Evolutionary conservation across 116 monocot genomes (phyloP).

Genomic region (Trichopus zeylanicus): DNA sequence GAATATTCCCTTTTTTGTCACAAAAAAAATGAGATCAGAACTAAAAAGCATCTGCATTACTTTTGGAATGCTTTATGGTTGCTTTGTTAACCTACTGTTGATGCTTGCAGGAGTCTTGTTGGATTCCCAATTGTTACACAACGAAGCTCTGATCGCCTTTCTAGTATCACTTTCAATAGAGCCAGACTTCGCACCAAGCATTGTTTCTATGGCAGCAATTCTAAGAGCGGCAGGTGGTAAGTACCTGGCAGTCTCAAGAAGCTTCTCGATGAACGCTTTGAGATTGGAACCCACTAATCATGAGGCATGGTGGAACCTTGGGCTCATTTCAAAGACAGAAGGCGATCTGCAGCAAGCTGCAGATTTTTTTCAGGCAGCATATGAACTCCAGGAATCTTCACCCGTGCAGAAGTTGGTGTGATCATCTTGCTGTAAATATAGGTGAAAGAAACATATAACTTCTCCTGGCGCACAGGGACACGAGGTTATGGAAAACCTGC

Average conservation of each 20-base stretch:
- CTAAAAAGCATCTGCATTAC: not conserved
- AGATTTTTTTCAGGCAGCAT: constrained; percentile 82
- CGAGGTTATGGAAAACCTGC: no score
- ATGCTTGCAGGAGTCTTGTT: constrained; percentile 41
- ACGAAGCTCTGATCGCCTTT: constrained; percentile 50
- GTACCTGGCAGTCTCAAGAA: constrained; percentile 46
- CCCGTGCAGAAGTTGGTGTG: constrained; percentile 39
- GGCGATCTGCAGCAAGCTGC: constrained; percentile 55
- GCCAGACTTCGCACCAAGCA: constrained; percentile 66
- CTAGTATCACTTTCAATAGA: constrained; percentile 52
- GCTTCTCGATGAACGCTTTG: constrained; percentile 65
- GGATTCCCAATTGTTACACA: constrained; percentile 38
- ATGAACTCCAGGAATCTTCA: constrained; percentile 52
- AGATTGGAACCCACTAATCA: constrained; percentile 56
- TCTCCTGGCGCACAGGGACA: no score
- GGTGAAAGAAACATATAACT: not conserved
- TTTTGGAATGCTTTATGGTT: not conserved
- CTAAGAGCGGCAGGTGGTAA: constrained; percentile 30
- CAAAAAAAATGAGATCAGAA: not conserved
- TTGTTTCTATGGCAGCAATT: constrained; percentile 45
- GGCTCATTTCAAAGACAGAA: constrained; percentile 41
- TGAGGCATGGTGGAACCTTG: constrained; percentile 65
- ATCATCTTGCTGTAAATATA: not conserved
- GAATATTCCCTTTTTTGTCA: no score
- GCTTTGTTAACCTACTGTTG: not conserved